Base-by-base conservation (phyloP, 2,329 filamentous ascomycete species). In the Blumeriella jaapii region DNA sequence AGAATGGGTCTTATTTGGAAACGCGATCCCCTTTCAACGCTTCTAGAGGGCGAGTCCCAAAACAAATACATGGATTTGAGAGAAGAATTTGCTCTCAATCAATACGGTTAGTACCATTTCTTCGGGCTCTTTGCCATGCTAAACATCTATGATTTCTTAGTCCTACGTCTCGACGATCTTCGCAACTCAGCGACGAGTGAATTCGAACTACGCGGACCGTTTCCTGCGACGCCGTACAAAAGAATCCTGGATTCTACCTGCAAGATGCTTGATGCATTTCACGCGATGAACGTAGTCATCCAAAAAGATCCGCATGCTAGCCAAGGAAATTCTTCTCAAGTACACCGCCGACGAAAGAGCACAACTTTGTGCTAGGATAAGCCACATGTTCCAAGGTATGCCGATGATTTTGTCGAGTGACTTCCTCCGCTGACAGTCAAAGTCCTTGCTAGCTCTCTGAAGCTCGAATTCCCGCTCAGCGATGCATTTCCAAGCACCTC, bases 221-320 rank as follows among this genome's bases (percentile, higher is more conserved):
- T 98, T 50, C 84, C 86, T 1, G 70, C 78, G 44, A 73, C 70
- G 27, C 69, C 74, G 11, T 87, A 82, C 55, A 72, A 70, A 4
- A 72, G 76, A 22, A 81, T 96, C 38, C 70, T 96, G 54, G 71
- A 74, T 14, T 79, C 79, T 7, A 94, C 87, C 1, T 78, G 80
- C 43, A 77, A 81, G 34, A 83, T 95, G 60, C 74, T 96, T 4
- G 87, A 95, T 58, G 80, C 84, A 23, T 95, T 98, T 58, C 87
- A 96, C 54, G 85, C 87, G 33, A 94, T 98, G 84, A 93, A 89
- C 44, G 74, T 95, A 8, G 78, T 95, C 43, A 86, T 93, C 23
- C 70, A 82, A 53, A 89, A 87, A 52, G 82, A 89, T 40, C 65
- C 78, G 8, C 71, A 71, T 23, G 71, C 84, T 1, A 85, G 78